Evolutionary conservation across 2,329 filamentous ascomycete species (phyloP).

Genomic region (Penicillium thymicola): DNA sequence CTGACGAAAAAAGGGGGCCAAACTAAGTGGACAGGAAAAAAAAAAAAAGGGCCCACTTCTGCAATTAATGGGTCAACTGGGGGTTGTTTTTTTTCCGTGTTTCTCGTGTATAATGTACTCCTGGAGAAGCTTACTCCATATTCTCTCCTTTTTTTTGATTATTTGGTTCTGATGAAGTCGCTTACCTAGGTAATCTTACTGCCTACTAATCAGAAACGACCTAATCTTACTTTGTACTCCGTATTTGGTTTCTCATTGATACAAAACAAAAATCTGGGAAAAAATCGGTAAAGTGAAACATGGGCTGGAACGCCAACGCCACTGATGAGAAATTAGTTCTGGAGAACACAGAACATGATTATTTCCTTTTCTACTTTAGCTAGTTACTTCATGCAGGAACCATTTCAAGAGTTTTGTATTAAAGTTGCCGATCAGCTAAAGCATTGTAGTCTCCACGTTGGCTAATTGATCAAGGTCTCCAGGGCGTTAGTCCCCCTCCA

Average conservation of each 20-base stretch:
- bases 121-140: not conserved
- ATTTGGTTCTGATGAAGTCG: constrained; percentile 1
- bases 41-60: not conserved
- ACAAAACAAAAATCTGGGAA: too few species aligned
- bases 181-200: not conserved
- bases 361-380: not conserved
- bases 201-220: not conserved
- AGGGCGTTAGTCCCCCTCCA: not conserved
- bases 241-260: not conserved
- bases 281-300: constrained; percentile 24
- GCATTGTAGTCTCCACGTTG: constrained; percentile 17
- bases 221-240: not conserved
- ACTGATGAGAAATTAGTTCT: constrained; percentile 8
- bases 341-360: not conserved
- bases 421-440: constrained; percentile 22
- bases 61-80: not conserved
- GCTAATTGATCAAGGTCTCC: constrained; percentile 5
- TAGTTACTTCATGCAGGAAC: constrained; percentile 18
- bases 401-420: constrained; percentile 8
- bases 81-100: not conserved
- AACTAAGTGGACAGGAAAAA: not conserved
- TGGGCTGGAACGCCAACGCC: constrained; percentile 19
- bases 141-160: not conserved
- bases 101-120: not conserved
- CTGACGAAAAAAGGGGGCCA: too few species aligned